Percentiles rank a stretch among this genome's conserved stretches.
phyloP scores from a whole-genome alignment of 768 basidiomycete genomes.

The Suillus alpinus region DNA sequence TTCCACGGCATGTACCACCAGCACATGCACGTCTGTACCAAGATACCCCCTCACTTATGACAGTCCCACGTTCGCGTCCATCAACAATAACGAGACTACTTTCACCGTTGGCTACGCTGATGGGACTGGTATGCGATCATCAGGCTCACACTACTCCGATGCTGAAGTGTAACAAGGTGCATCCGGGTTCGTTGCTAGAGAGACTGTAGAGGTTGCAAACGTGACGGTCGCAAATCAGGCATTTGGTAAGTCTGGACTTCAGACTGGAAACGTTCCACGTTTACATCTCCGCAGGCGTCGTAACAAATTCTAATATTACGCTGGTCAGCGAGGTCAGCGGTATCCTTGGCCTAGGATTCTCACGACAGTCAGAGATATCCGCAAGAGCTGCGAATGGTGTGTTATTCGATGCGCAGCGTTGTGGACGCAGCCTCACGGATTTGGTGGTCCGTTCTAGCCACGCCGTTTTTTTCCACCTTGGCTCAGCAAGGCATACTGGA shows the following conservation, averaged over 20 bases:
- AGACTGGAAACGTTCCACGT: not conserved
- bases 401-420: conserved; percentile 16
- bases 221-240: conserved; percentile 59
- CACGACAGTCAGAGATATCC: conserved; percentile 64
- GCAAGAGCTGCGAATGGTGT: conserved; percentile 46
- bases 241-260: conserved; percentile 51
- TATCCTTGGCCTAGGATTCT: conserved; percentile 73
- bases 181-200: conserved; percentile 68
- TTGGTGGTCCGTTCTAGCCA: conserved; percentile 38
- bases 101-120: conserved; percentile 68
- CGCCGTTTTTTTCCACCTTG: conserved; percentile 64
- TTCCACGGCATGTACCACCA: conserved; percentile 58
- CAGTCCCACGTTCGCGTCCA: conserved; percentile 60
- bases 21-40: conserved; percentile 58
- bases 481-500: conserved; percentile 61
- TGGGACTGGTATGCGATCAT: conserved; percentile 52
- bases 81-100: conserved; percentile 58
- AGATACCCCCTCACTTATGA: conserved; percentile 65
- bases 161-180: conserved; percentile 41
- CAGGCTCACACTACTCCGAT: not conserved
- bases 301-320: conserved; percentile 60
- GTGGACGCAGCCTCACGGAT: not conserved
- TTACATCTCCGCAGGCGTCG: conserved; percentile 42
- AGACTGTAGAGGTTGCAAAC: conserved; percentile 59
- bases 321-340: conserved; percentile 67